These are phyloP conservation scores for Cephalotrichum gorgonifer DNA, from an alignment of 2,329 filamentous ascomycete species.

Conservation along the genomic window DNA sequence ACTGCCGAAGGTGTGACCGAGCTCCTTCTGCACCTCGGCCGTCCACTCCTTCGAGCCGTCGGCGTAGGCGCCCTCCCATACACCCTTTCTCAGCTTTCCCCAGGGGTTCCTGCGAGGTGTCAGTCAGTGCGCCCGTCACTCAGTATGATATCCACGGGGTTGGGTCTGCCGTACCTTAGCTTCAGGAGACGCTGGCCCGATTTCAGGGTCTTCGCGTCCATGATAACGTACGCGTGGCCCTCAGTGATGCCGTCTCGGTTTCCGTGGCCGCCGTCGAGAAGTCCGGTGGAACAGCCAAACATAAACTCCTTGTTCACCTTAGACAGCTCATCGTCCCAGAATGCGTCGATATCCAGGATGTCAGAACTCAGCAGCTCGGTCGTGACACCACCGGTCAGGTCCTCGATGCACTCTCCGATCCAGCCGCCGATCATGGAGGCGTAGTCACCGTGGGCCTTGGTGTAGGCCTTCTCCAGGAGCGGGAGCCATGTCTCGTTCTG, in stretches of 20 bases:
- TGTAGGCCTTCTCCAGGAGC: conserved; percentile 72
- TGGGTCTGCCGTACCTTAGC: conserved; percentile 22
- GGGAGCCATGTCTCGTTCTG: conserved; percentile 78
- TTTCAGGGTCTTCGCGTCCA: conserved; percentile 20
- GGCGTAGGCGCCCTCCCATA: conserved; percentile 50
- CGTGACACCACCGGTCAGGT: conserved; percentile 56
- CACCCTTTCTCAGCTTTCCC: conserved; percentile 34
- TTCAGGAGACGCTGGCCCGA: conserved; percentile 45
- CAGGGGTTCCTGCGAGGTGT: conserved; percentile 40
- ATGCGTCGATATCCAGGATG: conserved; percentile 51
- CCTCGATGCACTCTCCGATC: conserved; percentile 48
- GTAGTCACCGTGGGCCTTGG: conserved; percentile 75
- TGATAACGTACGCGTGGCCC: conserved; percentile 49
- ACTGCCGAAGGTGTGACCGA: conserved; percentile 48
- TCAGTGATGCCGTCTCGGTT: conserved; percentile 47
- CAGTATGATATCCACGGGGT: background rate
- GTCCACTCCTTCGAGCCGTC: conserved; percentile 55
- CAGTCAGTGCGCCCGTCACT: conserved; percentile 12
- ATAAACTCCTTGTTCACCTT: conserved; percentile 71
- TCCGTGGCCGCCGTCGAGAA: conserved; percentile 32
- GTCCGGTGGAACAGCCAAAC: conserved; percentile 45
- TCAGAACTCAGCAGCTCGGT: conserved; percentile 56
- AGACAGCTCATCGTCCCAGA: conserved; percentile 71
- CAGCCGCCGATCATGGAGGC: conserved; percentile 60
- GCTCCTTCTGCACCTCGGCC: conserved; percentile 43